Evolutionary conservation across 441 rosid species (phyloP).

Genomic region (Eugenia klotzschiana): DNA sequence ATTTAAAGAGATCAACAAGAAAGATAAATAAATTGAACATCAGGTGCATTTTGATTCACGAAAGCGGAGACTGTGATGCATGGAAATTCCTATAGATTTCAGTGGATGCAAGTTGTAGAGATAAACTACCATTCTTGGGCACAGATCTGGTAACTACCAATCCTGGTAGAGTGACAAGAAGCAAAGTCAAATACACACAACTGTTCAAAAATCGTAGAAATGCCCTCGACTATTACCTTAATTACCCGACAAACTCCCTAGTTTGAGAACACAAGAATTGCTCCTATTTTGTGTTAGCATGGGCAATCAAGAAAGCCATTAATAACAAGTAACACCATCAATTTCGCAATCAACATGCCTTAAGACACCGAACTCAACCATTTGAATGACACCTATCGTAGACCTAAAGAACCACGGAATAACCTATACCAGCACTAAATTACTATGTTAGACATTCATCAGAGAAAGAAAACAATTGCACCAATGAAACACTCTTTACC

Average conservation of each 20-base stretch:
- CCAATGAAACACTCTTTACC: constrained; percentile 14
- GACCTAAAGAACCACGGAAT: background rate
- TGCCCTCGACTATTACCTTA: background rate
- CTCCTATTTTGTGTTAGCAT: background rate
- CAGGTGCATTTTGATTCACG: background rate
- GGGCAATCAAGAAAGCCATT: background rate
- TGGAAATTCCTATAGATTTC: background rate
- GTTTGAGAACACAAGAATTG: background rate
- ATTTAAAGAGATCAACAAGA: background rate
- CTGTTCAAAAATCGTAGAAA: background rate
- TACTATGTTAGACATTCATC: background rate
- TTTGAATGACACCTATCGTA: background rate
- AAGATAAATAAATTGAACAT: background rate
- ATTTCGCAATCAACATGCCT: background rate
- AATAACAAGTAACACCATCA: background rate
- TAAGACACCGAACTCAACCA: background rate
- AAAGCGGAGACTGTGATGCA: background rate
- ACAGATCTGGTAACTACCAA: background rate
- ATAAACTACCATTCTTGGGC: background rate
- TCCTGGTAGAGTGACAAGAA: background rate
- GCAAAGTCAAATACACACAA: background rate
- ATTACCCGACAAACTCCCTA: background rate
- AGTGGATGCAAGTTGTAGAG: background rate
- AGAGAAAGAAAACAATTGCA: background rate
- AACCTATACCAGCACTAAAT: background rate